phyloP scores from a whole-genome alignment of 2,329 filamentous ascomycete species.

The Albophoma yamanashiensis region DNA sequence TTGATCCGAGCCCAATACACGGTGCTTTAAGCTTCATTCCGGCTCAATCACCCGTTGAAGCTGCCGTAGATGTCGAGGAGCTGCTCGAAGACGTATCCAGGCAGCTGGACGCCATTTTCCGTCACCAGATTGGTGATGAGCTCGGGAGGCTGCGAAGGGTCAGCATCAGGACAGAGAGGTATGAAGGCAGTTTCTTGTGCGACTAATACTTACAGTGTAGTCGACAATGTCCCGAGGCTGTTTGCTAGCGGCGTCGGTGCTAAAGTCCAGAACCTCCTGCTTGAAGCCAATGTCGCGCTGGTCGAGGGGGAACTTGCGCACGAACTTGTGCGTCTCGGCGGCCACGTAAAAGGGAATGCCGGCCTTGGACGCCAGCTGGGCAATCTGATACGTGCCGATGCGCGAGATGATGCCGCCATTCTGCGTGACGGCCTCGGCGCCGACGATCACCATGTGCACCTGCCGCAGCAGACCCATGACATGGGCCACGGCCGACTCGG shows the following conservation, averaged over 20 bases:
- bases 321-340: conserved; percentile 94
- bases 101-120: conserved; percentile 61
- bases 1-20: background rate
- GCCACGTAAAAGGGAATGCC: conserved; percentile 82
- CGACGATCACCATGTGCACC: conserved; percentile 58
- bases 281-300: conserved; percentile 72
- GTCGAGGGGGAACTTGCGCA: conserved; percentile 71
- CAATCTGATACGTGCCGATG: conserved; percentile 79
- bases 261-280: conserved; percentile 68
- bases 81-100: conserved; percentile 60
- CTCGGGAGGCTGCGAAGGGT: conserved; percentile 44
- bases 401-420: conserved; percentile 88
- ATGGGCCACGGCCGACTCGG: conserved; percentile 62
- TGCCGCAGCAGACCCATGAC: conserved; percentile 45
- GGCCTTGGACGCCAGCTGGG: conserved; percentile 58
- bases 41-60: conserved; percentile 20
- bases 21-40: background rate
- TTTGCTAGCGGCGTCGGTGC: conserved; percentile 36
- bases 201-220: conserved; percentile 46
- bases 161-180: conserved; percentile 7
- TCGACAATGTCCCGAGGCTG: conserved; percentile 51
- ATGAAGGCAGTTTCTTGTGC: background rate
- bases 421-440: conserved; percentile 80
- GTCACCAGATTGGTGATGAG: conserved; percentile 65
- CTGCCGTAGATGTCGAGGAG: conserved; percentile 52